These are phyloP conservation scores for Dryas drummondii DNA, from an alignment of 306 rosid genomes.

Conservation along the genomic window DNA sequence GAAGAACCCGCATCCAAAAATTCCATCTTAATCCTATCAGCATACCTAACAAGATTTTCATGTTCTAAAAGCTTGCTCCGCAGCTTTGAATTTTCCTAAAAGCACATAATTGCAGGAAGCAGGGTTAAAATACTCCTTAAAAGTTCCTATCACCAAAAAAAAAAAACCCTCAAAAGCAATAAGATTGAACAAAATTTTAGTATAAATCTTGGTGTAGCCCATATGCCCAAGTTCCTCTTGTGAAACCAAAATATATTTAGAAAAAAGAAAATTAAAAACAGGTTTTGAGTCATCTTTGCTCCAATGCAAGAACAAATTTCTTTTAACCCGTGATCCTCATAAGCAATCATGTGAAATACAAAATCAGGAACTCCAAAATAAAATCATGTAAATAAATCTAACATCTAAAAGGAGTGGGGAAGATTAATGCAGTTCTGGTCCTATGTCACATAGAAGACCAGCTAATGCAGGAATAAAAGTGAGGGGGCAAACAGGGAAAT, in stretches of 20 bases:
- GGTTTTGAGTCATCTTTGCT: background rate
- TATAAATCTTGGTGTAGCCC: background rate
- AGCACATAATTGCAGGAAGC: constrained; percentile 33
- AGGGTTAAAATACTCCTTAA: constrained; percentile 16
- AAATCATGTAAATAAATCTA: background rate
- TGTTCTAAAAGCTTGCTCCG: constrained; percentile 69
- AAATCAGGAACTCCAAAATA: constrained; percentile 2
- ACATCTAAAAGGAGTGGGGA: background rate
- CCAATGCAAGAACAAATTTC: background rate
- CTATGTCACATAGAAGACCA: background rate
- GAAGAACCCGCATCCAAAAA: constrained; percentile 48
- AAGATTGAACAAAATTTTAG: background rate
- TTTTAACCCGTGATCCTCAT: background rate
- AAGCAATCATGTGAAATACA: background rate
- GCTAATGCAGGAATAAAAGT: background rate
- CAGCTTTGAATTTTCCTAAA: constrained; percentile 76
- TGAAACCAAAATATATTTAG: background rate
- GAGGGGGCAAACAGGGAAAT: background rate
- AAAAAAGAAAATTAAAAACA: background rate
- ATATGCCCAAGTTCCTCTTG: background rate
- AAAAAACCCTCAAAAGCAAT: background rate
- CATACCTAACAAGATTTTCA: constrained; percentile 69
- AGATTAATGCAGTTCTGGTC: background rate
- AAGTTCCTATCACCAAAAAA: background rate
- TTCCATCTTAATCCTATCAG: constrained; percentile 53